Percentiles rank a stretch among this genome's conserved stretches.
Conservation (phyloP, 768 basidiomycete genomes). For the Peribolospora kevripleyi region DNA sequence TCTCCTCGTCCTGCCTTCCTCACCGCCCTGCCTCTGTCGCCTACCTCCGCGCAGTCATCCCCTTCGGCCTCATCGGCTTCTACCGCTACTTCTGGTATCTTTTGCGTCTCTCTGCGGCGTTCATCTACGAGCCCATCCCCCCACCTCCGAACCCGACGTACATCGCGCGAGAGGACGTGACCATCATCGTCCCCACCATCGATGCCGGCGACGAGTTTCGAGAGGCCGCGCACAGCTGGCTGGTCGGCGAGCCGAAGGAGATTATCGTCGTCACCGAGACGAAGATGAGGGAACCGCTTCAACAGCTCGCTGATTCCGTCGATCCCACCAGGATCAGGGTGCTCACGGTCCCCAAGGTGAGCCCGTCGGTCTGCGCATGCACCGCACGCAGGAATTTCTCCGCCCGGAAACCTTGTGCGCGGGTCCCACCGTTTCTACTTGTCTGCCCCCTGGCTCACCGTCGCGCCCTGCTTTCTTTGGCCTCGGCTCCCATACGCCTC, state of each 20-base stretch:
- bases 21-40: background rate
- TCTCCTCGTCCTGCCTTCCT: background rate
- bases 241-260: conserved; percentile 71
- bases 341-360: conserved; percentile 5
- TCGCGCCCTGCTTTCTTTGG: too few species aligned
- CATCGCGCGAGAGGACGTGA: conserved; percentile 72
- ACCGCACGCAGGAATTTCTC: too few species aligned
- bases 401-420: too few species aligned
- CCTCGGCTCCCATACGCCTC: conserved; percentile 38
- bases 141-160: conserved; percentile 77
- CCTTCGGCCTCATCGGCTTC: conserved; percentile 75
- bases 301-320: conserved; percentile 68
- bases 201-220: conserved; percentile 91
- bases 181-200: conserved; percentile 86
- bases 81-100: conserved; percentile 84
- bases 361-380: too few species aligned
- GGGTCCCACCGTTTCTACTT: too few species aligned
- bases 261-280: conserved; percentile 58
- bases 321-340: conserved; percentile 31
- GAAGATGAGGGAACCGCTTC: conserved; percentile 67
- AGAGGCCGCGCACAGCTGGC: conserved; percentile 77
- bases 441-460: too few species aligned
- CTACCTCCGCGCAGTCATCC: conserved; percentile 35
- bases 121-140: conserved; percentile 66
- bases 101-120: conserved; percentile 55